Evolutionary conservation across 352 stramenopile species (phyloP).

Genomic region (Phytophthora uliginosa): DNA sequence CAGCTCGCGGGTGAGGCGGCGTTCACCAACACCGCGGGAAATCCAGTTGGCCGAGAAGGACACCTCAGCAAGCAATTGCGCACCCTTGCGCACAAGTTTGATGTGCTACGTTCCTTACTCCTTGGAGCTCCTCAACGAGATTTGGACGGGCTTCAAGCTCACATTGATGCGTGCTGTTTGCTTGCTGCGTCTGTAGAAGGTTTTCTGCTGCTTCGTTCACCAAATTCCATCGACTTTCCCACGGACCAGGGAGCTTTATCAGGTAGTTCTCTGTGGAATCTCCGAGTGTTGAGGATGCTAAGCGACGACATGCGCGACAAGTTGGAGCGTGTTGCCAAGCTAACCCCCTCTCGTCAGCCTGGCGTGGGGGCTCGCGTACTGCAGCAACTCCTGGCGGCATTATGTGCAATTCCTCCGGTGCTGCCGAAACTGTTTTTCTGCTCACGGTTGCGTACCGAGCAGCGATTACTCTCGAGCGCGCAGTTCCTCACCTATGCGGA

Average conservation of each 20-base stretch:
- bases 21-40: conserved; percentile 42
- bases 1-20: conserved; percentile 55
- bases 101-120: conserved; percentile 34
- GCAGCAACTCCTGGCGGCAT: conserved; percentile 42
- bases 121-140: conserved; percentile 39
- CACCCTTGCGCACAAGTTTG: conserved; percentile 35
- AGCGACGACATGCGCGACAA: conserved; percentile 28
- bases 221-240: conserved; percentile 35
- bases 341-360: conserved; percentile 26
- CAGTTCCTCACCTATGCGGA: conserved; percentile 65
- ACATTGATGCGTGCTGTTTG: conserved; percentile 36
- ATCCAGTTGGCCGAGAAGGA: conserved; percentile 31
- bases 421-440: conserved; percentile 60
- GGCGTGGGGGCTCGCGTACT: conserved; percentile 44
- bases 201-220: conserved; percentile 38
- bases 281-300: conserved; percentile 21
- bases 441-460: conserved; percentile 29
- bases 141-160: conserved; percentile 37
- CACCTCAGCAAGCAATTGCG: conserved; percentile 36
- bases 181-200: conserved; percentile 45
- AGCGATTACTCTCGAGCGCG: conserved; percentile 42
- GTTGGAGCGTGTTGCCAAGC: conserved; percentile 35
- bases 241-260: not conserved
- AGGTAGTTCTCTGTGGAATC: conserved; percentile 20
- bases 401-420: conserved; percentile 40